Base-by-base conservation (phyloP, 106 monocot species). In the Dendrobium nobile region DNA sequence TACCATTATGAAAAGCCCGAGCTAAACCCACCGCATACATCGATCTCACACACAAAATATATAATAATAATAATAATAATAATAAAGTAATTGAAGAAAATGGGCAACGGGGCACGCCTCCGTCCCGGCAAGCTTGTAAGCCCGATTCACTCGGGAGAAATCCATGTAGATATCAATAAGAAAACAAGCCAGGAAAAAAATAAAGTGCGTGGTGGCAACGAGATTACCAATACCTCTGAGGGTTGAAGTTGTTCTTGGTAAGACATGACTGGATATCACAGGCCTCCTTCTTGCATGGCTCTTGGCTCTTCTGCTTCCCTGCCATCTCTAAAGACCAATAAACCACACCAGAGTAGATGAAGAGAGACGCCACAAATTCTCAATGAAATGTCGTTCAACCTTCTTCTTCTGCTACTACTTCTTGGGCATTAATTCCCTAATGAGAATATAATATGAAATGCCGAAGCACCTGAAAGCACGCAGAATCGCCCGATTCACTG, bases 241-340 rank as follows among this genome's bases (percentile, higher is more conserved):
- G 54, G 70, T 85, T 83, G 84, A 97, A 97, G 80, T 90, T 97
- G 90, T 90, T 97, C 89, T 92, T 94, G 77, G 96, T 86, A 85
- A 97, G 96, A 81, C 96, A 97, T n/a, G 92, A 84, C 54, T 97
- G 96, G 82, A 97, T 97, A 82, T 92, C 89, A 85, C 96, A 97
- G 10, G 96, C 93, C 86, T 92, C 90, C 81, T 93, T 96, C 87
- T 96, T 96, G 87, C 96, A 96, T 47, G 96, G 93, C 72, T 93
- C 96, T 78, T 92, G 90, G 73, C 64, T 86, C 82, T 87, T 77
- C 85, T 87, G 68, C 82, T 47, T 72, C 72, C 77, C 86, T 84
- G 81, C 79, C 83, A 56, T 54, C 54, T 80, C 54, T 80, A 19
- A 48, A 54, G 18, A 7, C 6, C 74, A 7, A 56, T 40, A 1